Evolutionary conservation across 768 basidiomycete genomes (phyloP).

Genomic region (Suillus spraguei): DNA sequence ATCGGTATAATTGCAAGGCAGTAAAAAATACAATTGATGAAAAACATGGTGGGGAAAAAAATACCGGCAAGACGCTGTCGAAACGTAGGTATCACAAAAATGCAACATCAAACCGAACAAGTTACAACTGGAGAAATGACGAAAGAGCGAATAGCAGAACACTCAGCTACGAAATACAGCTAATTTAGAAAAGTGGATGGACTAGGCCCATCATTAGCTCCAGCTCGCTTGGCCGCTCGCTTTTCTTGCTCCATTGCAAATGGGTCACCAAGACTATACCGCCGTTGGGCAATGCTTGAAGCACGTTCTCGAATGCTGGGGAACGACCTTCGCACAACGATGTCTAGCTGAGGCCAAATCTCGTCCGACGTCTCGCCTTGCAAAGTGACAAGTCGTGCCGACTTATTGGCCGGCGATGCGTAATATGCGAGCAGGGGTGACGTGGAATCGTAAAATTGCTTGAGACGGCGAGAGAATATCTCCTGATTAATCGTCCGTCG

Average conservation of each 20-base stretch:
- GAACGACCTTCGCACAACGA: slow-evolving; percentile 55
- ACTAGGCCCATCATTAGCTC: slow-evolving; percentile 16
- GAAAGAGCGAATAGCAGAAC: not conserved
- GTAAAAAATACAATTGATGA: slow-evolving; percentile 6
- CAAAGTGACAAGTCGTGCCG: slow-evolving; percentile 56
- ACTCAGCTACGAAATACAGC: not conserved
- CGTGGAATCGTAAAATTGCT: slow-evolving; percentile 78
- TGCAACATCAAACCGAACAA: not conserved
- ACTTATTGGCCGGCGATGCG: slow-evolving; percentile 36
- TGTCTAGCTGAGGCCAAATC: slow-evolving; percentile 86
- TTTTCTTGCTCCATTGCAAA: slow-evolving; percentile 37
- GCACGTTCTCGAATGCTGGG: slow-evolving; percentile 58
- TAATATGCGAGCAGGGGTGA: slow-evolving; percentile 83
- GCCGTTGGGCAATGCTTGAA: slow-evolving; percentile 43
- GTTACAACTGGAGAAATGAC: not conserved
- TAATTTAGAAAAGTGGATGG: not conserved
- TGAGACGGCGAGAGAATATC: slow-evolving; percentile 73
- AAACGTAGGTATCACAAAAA: not conserved
- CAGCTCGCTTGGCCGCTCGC: slow-evolving; percentile 16
- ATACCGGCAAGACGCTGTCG: not conserved
- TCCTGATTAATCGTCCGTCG: slow-evolving; percentile 48
- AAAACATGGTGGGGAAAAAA: not conserved
- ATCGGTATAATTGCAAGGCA: not conserved
- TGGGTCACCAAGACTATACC: slow-evolving; percentile 57
- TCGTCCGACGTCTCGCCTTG: slow-evolving; percentile 81